A percentile compares a stretch with the other conserved stretches of the same genome.
These are phyloP conservation scores for Xylaria sp. DNA, from an alignment of 2,329 filamentous ascomycete genomes.

Conservation along the genomic window DNA sequence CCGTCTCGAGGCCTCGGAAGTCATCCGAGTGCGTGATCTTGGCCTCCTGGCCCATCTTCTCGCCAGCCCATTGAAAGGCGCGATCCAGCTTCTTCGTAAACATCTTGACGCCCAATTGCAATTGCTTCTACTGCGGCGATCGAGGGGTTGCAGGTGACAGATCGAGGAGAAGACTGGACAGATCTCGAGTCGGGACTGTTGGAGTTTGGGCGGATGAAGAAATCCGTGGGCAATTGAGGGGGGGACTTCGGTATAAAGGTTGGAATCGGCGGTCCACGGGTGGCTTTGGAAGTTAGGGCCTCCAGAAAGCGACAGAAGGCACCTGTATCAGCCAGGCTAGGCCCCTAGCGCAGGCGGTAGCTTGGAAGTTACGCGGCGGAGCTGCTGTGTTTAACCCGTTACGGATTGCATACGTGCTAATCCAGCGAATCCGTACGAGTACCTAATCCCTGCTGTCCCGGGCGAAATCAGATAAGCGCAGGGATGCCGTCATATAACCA, in stretches of 20 bases:
- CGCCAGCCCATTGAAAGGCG: constrained; percentile 95
- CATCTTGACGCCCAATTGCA: constrained; percentile 38
- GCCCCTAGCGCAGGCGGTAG: background rate
- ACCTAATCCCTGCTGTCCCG: background rate
- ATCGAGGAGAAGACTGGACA: no score
- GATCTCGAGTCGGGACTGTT: no score
- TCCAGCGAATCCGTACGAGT: no score
- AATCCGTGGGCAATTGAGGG: background rate
- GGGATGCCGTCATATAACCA: background rate
- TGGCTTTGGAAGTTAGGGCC: no score
- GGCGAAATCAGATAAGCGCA: background rate
- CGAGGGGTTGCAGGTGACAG: background rate
- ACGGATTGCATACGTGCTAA: no score
- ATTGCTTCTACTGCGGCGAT: constrained; percentile 8
- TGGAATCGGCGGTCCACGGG: background rate
- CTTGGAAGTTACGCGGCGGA: constrained; percentile 5
- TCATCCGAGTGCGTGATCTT: constrained; percentile 84
- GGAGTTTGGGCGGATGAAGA: background rate
- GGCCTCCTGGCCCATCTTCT: constrained; percentile 89
- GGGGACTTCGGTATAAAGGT: background rate
- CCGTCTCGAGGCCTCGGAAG: constrained; percentile 82
- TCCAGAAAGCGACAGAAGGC: no score
- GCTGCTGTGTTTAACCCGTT: background rate
- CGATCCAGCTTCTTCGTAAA: constrained; percentile 84
- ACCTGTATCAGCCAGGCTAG: background rate